phyloP scores from a whole-genome alignment of 2,329 filamentous ascomycete species.

The Aspergillus fischeri region DNA sequence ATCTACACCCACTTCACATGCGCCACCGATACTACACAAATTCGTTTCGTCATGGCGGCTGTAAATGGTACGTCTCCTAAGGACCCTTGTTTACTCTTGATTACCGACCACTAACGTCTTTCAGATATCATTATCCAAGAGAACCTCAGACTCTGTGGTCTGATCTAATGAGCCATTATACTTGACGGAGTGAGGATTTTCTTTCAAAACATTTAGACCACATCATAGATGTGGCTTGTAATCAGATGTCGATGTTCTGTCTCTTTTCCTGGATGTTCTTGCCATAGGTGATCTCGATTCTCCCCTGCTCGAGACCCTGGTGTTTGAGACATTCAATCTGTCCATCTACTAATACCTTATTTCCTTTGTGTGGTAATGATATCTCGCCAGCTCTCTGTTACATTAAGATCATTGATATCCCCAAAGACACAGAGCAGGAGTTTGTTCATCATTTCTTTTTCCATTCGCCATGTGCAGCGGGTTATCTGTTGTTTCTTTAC shows the following conservation, averaged over 20 bases:
- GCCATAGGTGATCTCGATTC: slow-evolving; percentile 23
- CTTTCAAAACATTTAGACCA: slow-evolving; percentile 29
- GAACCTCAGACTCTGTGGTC: slow-evolving; percentile 92
- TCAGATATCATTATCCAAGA: slow-evolving; percentile 99
- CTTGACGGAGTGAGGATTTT: slow-evolving; percentile 19
- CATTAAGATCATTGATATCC: slow-evolving; percentile 21
- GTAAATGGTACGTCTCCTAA: slow-evolving; percentile 75
- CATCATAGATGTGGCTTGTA: slow-evolving; percentile 29
- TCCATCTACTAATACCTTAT: slow-evolving; percentile 23
- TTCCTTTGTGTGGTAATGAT: slow-evolving; percentile 25
- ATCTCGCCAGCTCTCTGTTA: slow-evolving; percentile 25
- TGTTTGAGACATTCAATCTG: slow-evolving; percentile 30
- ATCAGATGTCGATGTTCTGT: slow-evolving; percentile 20
- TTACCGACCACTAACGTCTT: slow-evolving; percentile 19
- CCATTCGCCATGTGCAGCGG: slow-evolving; percentile 17
- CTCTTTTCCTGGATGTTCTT: slow-evolving; percentile 16
- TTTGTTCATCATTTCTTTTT: slow-evolving; percentile 13
- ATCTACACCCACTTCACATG: slow-evolving; percentile 99
- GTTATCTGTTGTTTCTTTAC: slow-evolving; percentile 8
- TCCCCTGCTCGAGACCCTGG: slow-evolving; percentile 29
- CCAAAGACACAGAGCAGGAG: slow-evolving; percentile 23
- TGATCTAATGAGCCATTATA: slow-evolving; percentile 65
- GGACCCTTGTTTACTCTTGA: not conserved
- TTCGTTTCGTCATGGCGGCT: slow-evolving; percentile 98
- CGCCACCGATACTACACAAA: slow-evolving; percentile 97